phyloP scores from a whole-genome alignment of 2,329 filamentous ascomycete genomes.

The Xylaria sp. region DNA sequence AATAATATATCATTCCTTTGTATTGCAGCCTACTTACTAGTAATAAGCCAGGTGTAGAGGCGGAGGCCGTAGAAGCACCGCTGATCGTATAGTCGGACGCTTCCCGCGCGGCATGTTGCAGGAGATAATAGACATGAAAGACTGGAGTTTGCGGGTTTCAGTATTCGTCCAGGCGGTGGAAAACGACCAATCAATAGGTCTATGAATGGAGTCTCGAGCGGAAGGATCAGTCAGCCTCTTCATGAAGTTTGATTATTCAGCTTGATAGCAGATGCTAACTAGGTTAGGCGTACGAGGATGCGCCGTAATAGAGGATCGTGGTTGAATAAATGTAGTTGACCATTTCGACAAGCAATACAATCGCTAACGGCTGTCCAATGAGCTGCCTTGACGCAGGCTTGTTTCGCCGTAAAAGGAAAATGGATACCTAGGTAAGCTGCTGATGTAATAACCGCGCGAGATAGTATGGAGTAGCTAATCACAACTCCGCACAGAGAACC shows the following conservation, averaged over 20 bases:
- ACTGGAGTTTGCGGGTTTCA: background rate
- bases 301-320: background rate
- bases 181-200: background rate
- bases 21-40: background rate
- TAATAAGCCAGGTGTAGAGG: background rate
- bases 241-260: background rate
- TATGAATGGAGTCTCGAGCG: background rate
- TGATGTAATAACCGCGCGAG: conserved; percentile 28
- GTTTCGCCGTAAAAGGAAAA: conserved; percentile 26
- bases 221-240: background rate
- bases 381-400: conserved; percentile 19
- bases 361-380: conserved; percentile 9
- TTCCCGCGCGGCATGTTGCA: background rate
- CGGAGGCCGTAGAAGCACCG: background rate
- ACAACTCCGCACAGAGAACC: background rate
- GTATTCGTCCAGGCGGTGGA: no score
- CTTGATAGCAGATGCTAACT: background rate
- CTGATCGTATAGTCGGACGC: background rate
- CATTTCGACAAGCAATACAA: background rate
- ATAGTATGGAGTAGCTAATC: background rate
- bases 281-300: background rate
- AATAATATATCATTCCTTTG: background rate
- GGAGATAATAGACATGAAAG: background rate
- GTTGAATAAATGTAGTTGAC: background rate
- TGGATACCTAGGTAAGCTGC: background rate